Base-by-base conservation (phyloP, 768 basidiomycete species). In the Asterophora parasitica region DNA sequence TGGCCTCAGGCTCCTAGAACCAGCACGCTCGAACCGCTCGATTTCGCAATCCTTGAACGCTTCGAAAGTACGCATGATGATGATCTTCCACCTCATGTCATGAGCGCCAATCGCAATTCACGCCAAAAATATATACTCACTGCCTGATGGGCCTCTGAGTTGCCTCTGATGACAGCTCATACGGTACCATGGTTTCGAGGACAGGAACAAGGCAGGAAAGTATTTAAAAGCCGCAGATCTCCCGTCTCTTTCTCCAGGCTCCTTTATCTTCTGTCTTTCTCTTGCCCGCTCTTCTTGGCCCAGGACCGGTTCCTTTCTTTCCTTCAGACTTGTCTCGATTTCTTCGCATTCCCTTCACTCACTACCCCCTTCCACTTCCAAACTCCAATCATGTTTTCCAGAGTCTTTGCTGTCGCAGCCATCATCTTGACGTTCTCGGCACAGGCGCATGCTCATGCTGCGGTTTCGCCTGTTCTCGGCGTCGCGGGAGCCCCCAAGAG, bases 381-480 rank as follows among this genome's bases (percentile, higher is more conserved):
- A 32, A 8, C 10, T 26, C 35, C n/a, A 17, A 40, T 52, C 11
- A 57, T 57, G 58, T 55, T 57, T 42, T 48, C 53, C 11, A 51
- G 50, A 28, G 19, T 46, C 16, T 37, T 53, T 32, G 45, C 45
- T 27, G 23, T 49, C 10, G 45, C 35, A 39, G 26, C 36, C 10
- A 13, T 57, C 23, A 35, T 38, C 11, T 23, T 57, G 49, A 48
- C 46, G 16, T 30, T 52, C 42, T 45, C 49, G 16, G 44, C 23
- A 12, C 51, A 59, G 36, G 58, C 30, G 15, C 37, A 52, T 10
- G 51, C 58, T 3, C 54, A 56, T 31, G 72, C 75, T 8, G 61
- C 55, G 3, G 60, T 79, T 30, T 39, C 67, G 7, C 77, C 76
- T 37, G 67, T 65, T 8, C 70, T 78, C 55, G 69, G 67, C 32